Conservation (phyloP, 169 alveolate genomes). For the Babesia bigemina region DNA sequence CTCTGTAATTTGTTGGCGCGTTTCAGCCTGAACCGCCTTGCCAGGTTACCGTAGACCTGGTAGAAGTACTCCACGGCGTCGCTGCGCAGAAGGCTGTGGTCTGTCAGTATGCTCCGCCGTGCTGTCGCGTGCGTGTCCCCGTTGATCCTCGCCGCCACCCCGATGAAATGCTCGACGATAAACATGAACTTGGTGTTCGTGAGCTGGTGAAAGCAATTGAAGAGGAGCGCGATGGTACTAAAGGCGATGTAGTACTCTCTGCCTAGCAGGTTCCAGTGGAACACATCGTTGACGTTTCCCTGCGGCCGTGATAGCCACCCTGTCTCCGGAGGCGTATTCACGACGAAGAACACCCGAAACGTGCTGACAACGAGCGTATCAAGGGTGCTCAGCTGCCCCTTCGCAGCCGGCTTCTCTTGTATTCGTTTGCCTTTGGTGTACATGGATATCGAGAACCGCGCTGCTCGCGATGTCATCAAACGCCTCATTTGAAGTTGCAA, state of each 20-base stretch:
- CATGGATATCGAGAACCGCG: neutral
- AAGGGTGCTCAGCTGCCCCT: constrained; percentile 28
- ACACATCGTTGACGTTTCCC: constrained; percentile 10
- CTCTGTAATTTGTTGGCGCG: too few species aligned
- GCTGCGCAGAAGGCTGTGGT: constrained; percentile 9
- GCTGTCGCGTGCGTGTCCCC: constrained; percentile 12
- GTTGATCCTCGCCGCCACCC: constrained; percentile 26
- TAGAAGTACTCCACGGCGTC: constrained; percentile 46
- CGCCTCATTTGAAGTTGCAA: constrained; percentile 6
- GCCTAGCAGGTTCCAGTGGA: constrained; percentile 40
- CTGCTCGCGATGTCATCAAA: constrained; percentile 10
- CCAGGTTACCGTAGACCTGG: constrained; percentile 21
- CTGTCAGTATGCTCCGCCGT: constrained; percentile 38
- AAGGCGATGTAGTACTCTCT: constrained; percentile 34
- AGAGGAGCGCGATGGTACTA: constrained; percentile 17
- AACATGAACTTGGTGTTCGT: constrained; percentile 43
- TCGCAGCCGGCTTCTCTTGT: constrained; percentile 5
- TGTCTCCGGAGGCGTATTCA: neutral
- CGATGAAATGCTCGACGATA: constrained; percentile 40
- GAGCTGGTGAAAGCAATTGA: constrained; percentile 28
- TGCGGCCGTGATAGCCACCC: neutral
- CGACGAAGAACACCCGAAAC: constrained; percentile 17
- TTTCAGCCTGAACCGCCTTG: neutral
- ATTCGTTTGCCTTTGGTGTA: neutral
- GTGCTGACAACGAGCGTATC: constrained; percentile 15